Percentiles rank a stretch among this genome's conserved stretches.
Evolutionary conservation across 352 stramenopile genomes (phyloP).

Genomic region (Pythium periplocum): DNA sequence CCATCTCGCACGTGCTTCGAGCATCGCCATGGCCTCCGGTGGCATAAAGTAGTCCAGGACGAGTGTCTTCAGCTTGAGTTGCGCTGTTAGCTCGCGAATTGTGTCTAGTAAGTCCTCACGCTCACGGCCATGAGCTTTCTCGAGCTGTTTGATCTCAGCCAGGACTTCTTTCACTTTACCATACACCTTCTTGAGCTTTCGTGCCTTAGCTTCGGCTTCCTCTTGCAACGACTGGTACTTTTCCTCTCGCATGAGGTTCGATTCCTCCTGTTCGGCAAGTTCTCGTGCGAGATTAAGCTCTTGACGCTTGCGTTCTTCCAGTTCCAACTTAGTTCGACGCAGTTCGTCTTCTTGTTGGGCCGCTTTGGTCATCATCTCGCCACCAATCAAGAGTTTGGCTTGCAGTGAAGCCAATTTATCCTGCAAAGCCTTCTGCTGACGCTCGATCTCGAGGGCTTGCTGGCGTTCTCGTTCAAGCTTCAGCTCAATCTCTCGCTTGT

Average conservation of each 20-base stretch:
- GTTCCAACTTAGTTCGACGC: conserved; percentile 88
- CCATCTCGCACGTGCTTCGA: conserved; percentile 62
- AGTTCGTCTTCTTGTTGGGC: conserved; percentile 94
- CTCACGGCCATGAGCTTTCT: conserved; percentile 90
- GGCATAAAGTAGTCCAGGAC: conserved; percentile 92
- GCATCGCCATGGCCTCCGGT: conserved; percentile 35
- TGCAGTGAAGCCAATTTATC: conserved; percentile 90
- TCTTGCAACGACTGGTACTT: conserved; percentile 88
- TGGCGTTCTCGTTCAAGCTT: conserved; percentile 87
- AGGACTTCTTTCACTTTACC: conserved; percentile 87
- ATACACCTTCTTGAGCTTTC: conserved; percentile 96
- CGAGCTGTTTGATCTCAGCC: conserved; percentile 91
- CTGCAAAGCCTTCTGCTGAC: conserved; percentile 72
- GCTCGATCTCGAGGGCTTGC: conserved; percentile 55
- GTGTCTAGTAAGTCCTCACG: conserved; percentile 93
- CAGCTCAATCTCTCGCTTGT: conserved; percentile 81
- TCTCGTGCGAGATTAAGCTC: conserved; percentile 86
- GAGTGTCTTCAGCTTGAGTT: conserved; percentile 95
- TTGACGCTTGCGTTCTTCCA: conserved; percentile 88
- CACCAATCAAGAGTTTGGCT: conserved; percentile 88
- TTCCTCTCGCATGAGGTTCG: conserved; percentile 91
- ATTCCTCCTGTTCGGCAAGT: conserved; percentile 92
- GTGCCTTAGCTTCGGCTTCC: conserved; percentile 93
- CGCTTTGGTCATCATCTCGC: conserved; percentile 93
- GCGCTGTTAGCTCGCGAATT: conserved; percentile 93